phyloP scores from a whole-genome alignment of 805 yeast genomes.

The Metschnikowia noctiluminum region DNA sequence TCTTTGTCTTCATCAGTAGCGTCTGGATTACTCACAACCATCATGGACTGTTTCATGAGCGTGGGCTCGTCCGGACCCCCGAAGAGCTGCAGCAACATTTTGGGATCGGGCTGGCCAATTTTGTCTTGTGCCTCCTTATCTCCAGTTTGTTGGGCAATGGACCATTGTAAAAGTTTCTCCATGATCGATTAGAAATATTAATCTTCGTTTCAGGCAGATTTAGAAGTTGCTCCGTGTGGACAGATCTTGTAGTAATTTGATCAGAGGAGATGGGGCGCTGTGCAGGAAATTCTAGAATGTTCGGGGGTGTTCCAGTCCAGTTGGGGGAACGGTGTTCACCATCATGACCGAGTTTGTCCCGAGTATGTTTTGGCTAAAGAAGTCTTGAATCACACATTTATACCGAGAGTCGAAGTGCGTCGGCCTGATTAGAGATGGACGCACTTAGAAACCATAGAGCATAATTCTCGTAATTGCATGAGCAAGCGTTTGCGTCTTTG shows the following conservation, averaged over 20 bases:
- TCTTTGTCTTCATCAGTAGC: conserved; percentile 61
- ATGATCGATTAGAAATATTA: conserved; percentile 33
- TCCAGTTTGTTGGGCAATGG: conserved; percentile 71
- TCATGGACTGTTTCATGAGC: conserved; percentile 75
- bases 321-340: neutral
- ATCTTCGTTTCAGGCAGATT: neutral
- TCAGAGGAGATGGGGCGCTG: conserved; percentile 3
- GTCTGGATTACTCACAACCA: conserved; percentile 54
- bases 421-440: too few species aligned
- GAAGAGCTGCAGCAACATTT: conserved; percentile 72
- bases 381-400: neutral
- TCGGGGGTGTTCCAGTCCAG: conserved; percentile 6
- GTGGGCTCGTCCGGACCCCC: conserved; percentile 83
- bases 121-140: conserved; percentile 64
- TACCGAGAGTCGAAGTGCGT: too few species aligned
- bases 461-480: conserved; percentile 5
- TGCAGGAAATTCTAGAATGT: conserved; percentile 18
- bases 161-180: conserved; percentile 94
- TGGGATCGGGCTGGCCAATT: conserved; percentile 76
- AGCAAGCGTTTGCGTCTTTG: neutral
- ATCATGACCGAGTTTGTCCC: neutral
- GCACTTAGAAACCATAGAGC: neutral
- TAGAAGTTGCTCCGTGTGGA: too few species aligned
- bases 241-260: neutral
- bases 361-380: neutral